Conservation (phyloP, 306 rosid species). For the Cucurbita ficifolia region DNA sequence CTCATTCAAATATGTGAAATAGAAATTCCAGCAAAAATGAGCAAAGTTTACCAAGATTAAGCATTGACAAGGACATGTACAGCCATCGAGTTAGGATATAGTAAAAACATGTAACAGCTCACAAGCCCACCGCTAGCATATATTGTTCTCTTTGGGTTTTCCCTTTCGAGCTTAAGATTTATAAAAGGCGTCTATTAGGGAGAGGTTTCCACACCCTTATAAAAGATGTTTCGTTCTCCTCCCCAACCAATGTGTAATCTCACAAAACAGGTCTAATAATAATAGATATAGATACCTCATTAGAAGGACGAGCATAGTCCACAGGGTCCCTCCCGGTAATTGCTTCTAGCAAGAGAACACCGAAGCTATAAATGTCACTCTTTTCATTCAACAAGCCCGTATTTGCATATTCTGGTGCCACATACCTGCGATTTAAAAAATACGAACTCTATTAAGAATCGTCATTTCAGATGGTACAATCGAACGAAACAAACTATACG, state of each 20-base stretch:
- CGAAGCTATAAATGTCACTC: conserved; percentile 92
- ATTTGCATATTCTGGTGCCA: conserved; percentile 96
- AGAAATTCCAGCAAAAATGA: neutral
- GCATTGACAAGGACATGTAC: neutral
- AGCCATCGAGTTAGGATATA: neutral
- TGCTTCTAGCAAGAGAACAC: conserved; percentile 80
- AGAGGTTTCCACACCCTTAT: too few relatives aligned
- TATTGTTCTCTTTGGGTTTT: too few relatives aligned
- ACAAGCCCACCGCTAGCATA: too few relatives aligned
- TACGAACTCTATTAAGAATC: neutral
- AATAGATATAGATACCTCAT: conserved; percentile 47
- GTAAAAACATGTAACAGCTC: neutral
- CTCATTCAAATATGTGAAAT: neutral
- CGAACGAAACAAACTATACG: neutral
- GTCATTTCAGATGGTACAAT: neutral
- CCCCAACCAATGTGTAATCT: too few relatives aligned
- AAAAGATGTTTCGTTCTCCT: too few relatives aligned
- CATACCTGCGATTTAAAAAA: conserved; percentile 49
- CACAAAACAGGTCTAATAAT: neutral
- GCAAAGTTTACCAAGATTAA: neutral
- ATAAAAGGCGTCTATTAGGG: too few relatives aligned
- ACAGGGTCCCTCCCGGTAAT: conserved; percentile 95
- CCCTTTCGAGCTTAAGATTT: too few relatives aligned
- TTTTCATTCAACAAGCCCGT: conserved; percentile 86
- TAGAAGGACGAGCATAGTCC: conserved; percentile 66